Base-by-base conservation (phyloP, 257 asterid genomes). In the Cynanchum wilfordii region DNA sequence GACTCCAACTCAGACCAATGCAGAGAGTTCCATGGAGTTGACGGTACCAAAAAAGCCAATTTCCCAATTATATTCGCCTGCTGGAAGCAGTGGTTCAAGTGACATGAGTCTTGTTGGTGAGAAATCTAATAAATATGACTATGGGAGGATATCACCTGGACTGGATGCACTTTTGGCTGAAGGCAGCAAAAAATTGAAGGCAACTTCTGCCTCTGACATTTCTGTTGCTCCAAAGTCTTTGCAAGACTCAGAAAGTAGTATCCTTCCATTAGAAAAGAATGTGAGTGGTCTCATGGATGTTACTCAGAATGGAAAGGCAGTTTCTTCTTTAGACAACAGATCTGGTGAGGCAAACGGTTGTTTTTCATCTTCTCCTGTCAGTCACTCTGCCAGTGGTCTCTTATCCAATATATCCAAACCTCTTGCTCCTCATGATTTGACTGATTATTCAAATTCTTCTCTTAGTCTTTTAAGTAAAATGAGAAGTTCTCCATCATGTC, bases 91-190 rank as follows among this genome's bases (percentile, higher is more conserved):
- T 73, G 86, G 77, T 79, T 85, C 93, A 75, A 87, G 85, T 83
- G 96, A 89, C 76, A 95, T 95, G 99, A 95, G 96, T 86, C 89
- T 92, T 72, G 86, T 88, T 71, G 92, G 83, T 79, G 91, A 87
- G 62, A 86, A 82, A 75, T 82, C 82, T 52, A 79, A 80, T 64
- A 80, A 79, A 84, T 92, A 88, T 84, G 90, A 92, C 76, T 92
- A 85, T 55, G 97, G 79, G 65, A 89, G 79, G 76, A 76, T 88
- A 71, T 80, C 96, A 70, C 96, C 97, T 66, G 85, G 80, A 71
- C 75, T 90, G 76, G 92, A 87, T 66, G 96, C 88, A 16, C 85
- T 92, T 70, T 75, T 90, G 75, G 92, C 84, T 10, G 90, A 88
- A 82, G 85, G 82, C 77, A 76, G 72, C 83, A 78, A 79, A 68